phyloP scores from a whole-genome alignment of 768 basidiomycete species.

The Lactarius vividus region DNA sequence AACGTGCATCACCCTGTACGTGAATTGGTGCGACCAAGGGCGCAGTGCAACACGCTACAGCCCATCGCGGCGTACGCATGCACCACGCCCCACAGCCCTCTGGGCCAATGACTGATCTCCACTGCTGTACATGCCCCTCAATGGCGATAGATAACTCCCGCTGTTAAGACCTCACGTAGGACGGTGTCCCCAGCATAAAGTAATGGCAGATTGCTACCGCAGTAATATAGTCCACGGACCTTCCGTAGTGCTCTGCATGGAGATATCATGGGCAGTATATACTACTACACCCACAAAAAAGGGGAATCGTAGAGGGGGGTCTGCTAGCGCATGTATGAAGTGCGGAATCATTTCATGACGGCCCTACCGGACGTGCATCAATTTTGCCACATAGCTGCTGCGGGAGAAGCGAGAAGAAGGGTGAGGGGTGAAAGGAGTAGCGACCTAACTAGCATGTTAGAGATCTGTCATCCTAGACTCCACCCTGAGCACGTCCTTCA shows the following conservation, averaged over 20 bases:
- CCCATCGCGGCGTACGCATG: no score
- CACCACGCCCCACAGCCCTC: neutral
- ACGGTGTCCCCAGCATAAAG: no score
- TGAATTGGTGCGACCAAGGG: no score
- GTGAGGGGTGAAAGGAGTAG: no score
- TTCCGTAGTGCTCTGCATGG: neutral
- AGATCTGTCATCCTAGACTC: conserved; percentile 2
- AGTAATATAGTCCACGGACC: neutral
- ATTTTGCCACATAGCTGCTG: neutral
- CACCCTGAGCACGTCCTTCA: conserved; percentile 9
- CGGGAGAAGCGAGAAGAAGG: neutral
- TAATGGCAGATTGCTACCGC: no score
- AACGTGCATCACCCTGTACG: no score
- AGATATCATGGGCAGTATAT: neutral
- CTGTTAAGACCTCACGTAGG: no score
- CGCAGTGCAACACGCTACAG: no score
- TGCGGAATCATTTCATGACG: neutral
- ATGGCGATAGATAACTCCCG: no score
- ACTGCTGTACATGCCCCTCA: no score
- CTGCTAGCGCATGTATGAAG: neutral
- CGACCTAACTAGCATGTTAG: neutral
- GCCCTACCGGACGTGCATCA: neutral
- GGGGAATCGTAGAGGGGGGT: neutral
- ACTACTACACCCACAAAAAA: neutral
- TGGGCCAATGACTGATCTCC: neutral